Percentiles rank a stretch among this genome's conserved stretches.
Evolutionary conservation across 352 stramenopile genomes (phyloP).

Genomic region (Pythium plurisporium): DNA sequence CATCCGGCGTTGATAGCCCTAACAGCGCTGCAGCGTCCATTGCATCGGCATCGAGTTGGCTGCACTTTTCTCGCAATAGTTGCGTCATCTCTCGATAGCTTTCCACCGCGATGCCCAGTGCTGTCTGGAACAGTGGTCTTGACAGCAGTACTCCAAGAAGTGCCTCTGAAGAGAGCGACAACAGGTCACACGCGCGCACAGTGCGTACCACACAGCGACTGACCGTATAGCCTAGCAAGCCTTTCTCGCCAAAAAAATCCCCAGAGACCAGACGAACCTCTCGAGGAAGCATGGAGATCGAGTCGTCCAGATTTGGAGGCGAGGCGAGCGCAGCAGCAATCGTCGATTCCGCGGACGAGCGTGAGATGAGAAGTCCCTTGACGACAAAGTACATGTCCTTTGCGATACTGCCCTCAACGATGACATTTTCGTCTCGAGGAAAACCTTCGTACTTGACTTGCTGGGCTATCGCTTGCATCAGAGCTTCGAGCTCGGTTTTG

Average conservation of each 20-base stretch:
- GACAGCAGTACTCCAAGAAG: slow-evolving; percentile 45
- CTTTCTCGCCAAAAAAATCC: slow-evolving; percentile 58
- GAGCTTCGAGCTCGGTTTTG: slow-evolving; percentile 21
- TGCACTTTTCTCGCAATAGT: slow-evolving; percentile 11
- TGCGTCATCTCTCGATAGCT: slow-evolving; percentile 42
- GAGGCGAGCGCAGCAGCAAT: slow-evolving; percentile 8
- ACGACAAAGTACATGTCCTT: slow-evolving; percentile 76
- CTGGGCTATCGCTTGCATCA: slow-evolving; percentile 32
- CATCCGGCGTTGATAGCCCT: slow-evolving; percentile 14
- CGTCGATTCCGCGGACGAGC: slow-evolving; percentile 9
- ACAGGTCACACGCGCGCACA: slow-evolving; percentile 23
- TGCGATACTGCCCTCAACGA: slow-evolving; percentile 57
- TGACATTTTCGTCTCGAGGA: slow-evolving; percentile 51
- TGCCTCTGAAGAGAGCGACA: slow-evolving; percentile 46
- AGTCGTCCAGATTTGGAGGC: background rate
- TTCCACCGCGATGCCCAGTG: slow-evolving; percentile 39
- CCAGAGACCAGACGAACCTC: slow-evolving; percentile 46
- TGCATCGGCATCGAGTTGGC: slow-evolving; percentile 6
- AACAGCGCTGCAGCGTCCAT: slow-evolving; percentile 12
- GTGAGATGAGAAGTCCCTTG: slow-evolving; percentile 38
- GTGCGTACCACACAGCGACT: slow-evolving; percentile 29
- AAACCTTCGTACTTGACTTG: slow-evolving; percentile 62
- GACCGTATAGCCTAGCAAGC: slow-evolving; percentile 51
- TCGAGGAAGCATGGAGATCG: slow-evolving; percentile 21
- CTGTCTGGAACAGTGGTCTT: slow-evolving; percentile 28